A percentile compares a stretch with the other conserved stretches of the same genome.
Evolutionary conservation across 2,329 filamentous ascomycete species (phyloP).

Genomic region (Leptodontidium sp.): DNA sequence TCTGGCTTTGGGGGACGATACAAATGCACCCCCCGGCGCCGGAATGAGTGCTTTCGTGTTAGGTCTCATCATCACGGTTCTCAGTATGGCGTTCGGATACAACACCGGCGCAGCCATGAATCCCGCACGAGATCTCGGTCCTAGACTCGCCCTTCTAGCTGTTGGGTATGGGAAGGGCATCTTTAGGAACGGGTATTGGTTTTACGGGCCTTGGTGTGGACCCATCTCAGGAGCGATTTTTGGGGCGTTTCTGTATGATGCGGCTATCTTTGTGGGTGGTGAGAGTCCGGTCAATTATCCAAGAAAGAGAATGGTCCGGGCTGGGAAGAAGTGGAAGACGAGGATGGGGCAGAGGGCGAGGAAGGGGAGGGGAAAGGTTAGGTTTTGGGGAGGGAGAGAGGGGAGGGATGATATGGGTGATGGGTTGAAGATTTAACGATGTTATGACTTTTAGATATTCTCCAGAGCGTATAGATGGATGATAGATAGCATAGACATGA

Average conservation of each 20-base stretch:
- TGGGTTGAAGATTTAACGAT: constrained; percentile 1
- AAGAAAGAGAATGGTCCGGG: constrained; percentile 51
- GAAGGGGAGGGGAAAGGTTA: constrained; percentile 16
- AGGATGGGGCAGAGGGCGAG: constrained; percentile 39
- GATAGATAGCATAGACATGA: not conserved
- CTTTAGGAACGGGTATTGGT: constrained; percentile 48
- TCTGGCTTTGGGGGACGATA: constrained; percentile 55
- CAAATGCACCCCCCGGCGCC: constrained; percentile 56
- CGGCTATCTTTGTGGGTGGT: constrained; percentile 58
- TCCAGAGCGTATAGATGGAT: not conserved
- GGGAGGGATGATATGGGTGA: constrained; percentile 7
- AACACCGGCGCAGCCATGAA: constrained; percentile 59
- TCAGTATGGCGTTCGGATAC: constrained; percentile 53
- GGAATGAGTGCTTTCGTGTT: constrained; percentile 61
- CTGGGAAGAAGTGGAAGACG: constrained; percentile 54
- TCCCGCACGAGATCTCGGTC: constrained; percentile 58
- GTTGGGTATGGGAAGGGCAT: constrained; percentile 56
- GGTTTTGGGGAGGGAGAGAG: not conserved
- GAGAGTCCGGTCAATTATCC: constrained; percentile 61
- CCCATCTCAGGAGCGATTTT: constrained; percentile 51
- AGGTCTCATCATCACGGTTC: constrained; percentile 51
- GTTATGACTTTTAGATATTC: not conserved
- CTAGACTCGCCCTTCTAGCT: constrained; percentile 54
- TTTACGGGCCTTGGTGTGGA: constrained; percentile 54
- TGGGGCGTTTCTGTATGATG: constrained; percentile 59